Evolutionary conservation across 169 alveolate species (phyloP).

Genomic region (Amoebophrya sp.): DNA sequence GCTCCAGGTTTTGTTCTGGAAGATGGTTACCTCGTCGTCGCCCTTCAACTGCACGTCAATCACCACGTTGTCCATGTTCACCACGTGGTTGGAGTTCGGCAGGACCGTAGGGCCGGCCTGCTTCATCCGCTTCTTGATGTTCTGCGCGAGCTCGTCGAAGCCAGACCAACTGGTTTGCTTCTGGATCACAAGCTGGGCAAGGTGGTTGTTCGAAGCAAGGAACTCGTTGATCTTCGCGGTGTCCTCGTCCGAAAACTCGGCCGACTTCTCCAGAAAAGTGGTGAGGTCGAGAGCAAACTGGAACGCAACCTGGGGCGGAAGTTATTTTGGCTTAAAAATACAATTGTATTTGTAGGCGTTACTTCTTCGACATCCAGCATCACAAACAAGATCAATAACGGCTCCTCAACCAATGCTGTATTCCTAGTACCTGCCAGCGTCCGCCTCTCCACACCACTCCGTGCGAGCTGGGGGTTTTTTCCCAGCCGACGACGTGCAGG

Average conservation of each 20-base stretch:
- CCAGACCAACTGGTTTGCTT: neutral
- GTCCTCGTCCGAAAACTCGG: neutral
- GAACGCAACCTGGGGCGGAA: neutral
- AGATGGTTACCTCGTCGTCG: neutral
- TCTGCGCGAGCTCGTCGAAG: neutral
- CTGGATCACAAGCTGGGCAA: too few relatives aligned
- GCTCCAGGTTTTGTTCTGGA: neutral
- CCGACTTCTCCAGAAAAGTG: neutral
- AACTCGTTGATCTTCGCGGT: neutral
- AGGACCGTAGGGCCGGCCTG: too few relatives aligned
- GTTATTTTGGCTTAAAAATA: neutral
- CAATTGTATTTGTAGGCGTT: too few relatives aligned
- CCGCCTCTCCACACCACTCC: neutral
- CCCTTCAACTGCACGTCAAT: neutral
- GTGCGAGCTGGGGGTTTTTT: neutral
- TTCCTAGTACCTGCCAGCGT: slow-evolving; percentile 3
- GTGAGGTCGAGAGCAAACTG: neutral
- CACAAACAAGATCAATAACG: too few relatives aligned
- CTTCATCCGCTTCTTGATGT: neutral
- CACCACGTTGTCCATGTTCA: neutral
- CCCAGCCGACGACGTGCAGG: neutral
- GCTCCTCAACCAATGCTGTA: too few relatives aligned
- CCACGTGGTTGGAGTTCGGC: neutral
- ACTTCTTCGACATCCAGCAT: too few relatives aligned
- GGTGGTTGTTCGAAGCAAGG: neutral